A percentile compares a stretch with the other conserved stretches of the same genome.
Evolutionary conservation across 2,329 filamentous ascomycete species (phyloP).

Genomic region (Trichoderma afroharzianum): DNA sequence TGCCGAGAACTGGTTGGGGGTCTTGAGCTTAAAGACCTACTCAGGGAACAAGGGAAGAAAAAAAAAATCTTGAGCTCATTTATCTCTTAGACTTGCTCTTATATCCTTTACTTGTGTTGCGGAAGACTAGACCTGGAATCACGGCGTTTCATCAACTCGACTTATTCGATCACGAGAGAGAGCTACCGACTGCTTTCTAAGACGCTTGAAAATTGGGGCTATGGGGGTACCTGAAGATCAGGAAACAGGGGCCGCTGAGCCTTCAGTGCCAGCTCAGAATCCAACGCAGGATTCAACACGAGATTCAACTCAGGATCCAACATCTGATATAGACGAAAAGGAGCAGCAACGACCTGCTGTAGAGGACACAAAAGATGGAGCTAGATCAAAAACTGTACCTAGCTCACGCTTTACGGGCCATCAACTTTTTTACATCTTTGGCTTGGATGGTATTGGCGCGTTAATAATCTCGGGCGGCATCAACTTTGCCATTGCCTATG

Average conservation of each 20-base stretch:
- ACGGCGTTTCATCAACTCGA: neutral
- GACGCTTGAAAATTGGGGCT: neutral
- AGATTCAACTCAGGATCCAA: neutral
- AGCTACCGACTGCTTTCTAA: neutral
- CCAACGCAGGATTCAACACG: neutral
- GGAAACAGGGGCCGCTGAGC: neutral
- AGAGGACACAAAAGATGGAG: neutral
- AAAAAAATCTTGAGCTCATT: neutral
- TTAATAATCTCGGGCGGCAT: neutral
- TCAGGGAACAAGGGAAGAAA: neutral
- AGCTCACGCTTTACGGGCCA: neutral
- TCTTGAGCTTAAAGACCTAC: neutral
- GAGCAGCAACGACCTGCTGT: neutral
- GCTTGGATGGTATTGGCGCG: slow-evolving; percentile 2
- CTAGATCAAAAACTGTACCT: neutral
- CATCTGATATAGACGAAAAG: neutral
- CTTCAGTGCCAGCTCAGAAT: neutral
- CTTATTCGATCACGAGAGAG: neutral
- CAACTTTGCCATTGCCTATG: slow-evolving; percentile 8
- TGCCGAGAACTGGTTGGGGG: neutral
- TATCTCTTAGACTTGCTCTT: neutral
- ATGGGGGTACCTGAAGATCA: slow-evolving; percentile 2
- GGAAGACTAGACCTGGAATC: neutral
- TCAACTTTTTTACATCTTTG: slow-evolving; percentile 10
- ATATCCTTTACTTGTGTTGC: neutral